Evolutionary conservation across 371 early-diverging fungal species (phyloP).

Genomic region (Apophysomyces trapeziformis): DNA sequence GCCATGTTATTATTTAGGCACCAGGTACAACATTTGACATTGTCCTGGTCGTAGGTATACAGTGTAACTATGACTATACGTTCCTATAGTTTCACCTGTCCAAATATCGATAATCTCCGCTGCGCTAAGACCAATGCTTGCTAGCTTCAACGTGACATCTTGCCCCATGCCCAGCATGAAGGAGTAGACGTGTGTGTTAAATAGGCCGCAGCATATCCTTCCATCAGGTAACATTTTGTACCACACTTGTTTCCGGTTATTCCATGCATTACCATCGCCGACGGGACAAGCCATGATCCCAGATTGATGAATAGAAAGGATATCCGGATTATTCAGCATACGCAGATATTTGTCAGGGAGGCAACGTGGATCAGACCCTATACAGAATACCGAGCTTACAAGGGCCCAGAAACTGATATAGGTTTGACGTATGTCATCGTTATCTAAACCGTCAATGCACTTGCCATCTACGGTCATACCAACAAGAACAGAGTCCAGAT

Average conservation of each 20-base stretch:
- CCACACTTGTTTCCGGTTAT: conserved; percentile 37
- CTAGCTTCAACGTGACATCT: conserved; percentile 19
- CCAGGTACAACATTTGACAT: conserved; percentile 31
- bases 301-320: conserved; percentile 30
- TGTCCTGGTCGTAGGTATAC: conserved; percentile 27
- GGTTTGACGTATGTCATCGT: conserved; percentile 32
- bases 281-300: conserved; percentile 35
- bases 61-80: conserved; percentile 16
- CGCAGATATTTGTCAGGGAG: conserved; percentile 37
- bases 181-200: conserved; percentile 32
- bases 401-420: conserved; percentile 44
- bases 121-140: conserved; percentile 16
- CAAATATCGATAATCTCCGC: conserved; percentile 30
- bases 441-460: conserved; percentile 40
- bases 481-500: conserved; percentile 37
- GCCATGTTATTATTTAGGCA: neutral
- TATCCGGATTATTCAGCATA: conserved; percentile 33
- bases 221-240: conserved; percentile 34
- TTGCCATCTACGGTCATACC: conserved; percentile 37
- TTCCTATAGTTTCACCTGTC: conserved; percentile 29
- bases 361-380: conserved; percentile 40
- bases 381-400: conserved; percentile 39
- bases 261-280: conserved; percentile 26
- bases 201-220: conserved; percentile 29
- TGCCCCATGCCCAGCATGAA: conserved; percentile 29